phyloP scores from a whole-genome alignment of 2,329 filamentous ascomycete genomes.

The Balansia obtecta region DNA sequence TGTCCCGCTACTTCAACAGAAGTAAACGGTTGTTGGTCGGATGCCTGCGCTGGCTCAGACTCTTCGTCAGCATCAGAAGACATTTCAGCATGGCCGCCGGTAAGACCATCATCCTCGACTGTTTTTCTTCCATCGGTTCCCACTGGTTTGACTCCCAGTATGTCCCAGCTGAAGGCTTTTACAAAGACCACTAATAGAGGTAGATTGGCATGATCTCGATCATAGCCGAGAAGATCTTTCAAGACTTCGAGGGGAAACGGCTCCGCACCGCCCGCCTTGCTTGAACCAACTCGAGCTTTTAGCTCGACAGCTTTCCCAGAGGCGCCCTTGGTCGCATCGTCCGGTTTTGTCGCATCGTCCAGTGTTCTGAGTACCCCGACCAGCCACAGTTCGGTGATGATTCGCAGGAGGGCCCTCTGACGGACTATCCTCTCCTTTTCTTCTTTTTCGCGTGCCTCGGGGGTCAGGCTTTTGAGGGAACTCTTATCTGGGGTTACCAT shows the following conservation, averaged over 20 bases:
- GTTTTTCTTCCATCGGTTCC: conserved; percentile 70
- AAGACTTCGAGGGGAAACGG: conserved; percentile 96
- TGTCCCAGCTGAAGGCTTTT: conserved; percentile 92
- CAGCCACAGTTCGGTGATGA: conserved; percentile 94
- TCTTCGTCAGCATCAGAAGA: conserved; percentile 39
- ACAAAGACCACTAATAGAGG: conserved; percentile 90
- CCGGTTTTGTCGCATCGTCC: conserved; percentile 49
- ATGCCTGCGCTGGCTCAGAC: conserved; percentile 24
- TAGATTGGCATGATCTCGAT: conserved; percentile 83
- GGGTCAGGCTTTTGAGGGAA: conserved; percentile 61
- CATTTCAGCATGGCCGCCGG: conserved; percentile 28
- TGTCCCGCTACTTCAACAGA: conserved; percentile 67
- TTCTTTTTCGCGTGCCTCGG: conserved; percentile 82
- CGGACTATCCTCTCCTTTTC: conserved; percentile 85
- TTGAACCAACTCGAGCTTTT: conserved; percentile 40
- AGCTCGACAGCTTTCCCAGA: conserved; percentile 50
- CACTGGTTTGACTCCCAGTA: conserved; percentile 65
- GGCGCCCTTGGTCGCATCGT: conserved; percentile 49
- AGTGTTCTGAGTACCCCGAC: conserved; percentile 78
- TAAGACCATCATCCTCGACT: conserved; percentile 67
- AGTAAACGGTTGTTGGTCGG: conserved; percentile 59
- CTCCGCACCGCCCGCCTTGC: conserved; percentile 57
- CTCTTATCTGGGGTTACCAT: conserved; percentile 84
- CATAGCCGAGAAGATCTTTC: conserved; percentile 88
- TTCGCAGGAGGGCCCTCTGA: conserved; percentile 73